These are phyloP conservation scores for Aspergillus cavernicola DNA, from an alignment of 495 filamentous ascomycete genomes.

Conservation along the genomic window DNA sequence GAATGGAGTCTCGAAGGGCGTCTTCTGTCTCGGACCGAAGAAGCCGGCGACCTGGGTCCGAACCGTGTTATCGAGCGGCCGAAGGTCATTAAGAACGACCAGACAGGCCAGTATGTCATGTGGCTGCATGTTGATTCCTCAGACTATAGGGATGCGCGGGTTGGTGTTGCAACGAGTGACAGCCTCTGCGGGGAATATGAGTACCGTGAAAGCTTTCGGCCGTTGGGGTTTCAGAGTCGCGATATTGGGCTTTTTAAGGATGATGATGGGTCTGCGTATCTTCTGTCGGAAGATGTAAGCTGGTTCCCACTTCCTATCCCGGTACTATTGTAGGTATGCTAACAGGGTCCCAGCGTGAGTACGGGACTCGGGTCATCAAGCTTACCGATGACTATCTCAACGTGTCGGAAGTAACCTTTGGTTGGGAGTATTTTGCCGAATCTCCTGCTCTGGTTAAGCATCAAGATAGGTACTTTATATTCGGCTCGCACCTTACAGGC, in stretches of 20 bases:
- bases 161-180: slow-evolving; percentile 57
- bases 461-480: slow-evolving; percentile 50
- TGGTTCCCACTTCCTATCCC: background rate
- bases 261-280: slow-evolving; percentile 49
- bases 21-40: slow-evolving; percentile 43
- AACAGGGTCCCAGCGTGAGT: slow-evolving; percentile 1
- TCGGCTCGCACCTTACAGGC: slow-evolving; percentile 45
- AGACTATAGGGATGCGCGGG: slow-evolving; percentile 60
- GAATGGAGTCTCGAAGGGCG: slow-evolving; percentile 58
- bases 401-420: slow-evolving; percentile 39
- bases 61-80: slow-evolving; percentile 62
- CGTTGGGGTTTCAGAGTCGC: slow-evolving; percentile 50
- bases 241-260: slow-evolving; percentile 63
- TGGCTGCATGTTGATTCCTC: slow-evolving; percentile 66
- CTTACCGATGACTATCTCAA: slow-evolving; percentile 13
- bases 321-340: background rate
- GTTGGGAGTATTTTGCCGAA: slow-evolving; percentile 37
- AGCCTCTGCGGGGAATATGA: slow-evolving; percentile 54
- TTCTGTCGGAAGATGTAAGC: slow-evolving; percentile 59
- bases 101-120: slow-evolving; percentile 50
- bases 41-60: slow-evolving; percentile 56
- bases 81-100: slow-evolving; percentile 59
- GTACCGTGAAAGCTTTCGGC: slow-evolving; percentile 24
- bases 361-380: slow-evolving; percentile 13
- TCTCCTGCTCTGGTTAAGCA: slow-evolving; percentile 47